Conservation (phyloP, 1,284 basidiomycete species). For the Austropuccinia psidii region DNA sequence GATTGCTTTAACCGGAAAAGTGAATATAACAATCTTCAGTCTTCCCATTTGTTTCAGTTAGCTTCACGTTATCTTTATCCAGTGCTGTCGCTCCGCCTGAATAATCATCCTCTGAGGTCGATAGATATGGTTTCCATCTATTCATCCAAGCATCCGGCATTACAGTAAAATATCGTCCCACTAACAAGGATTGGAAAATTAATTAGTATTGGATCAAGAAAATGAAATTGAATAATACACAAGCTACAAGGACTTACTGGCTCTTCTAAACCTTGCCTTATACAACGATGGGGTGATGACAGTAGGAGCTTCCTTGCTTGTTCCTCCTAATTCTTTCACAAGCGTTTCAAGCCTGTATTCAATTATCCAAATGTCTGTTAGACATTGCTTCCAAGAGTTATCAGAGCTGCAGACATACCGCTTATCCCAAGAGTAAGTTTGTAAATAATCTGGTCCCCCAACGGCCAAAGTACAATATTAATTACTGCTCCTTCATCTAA, state of each 20-base stretch:
- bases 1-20: not conserved
- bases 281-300: slow-evolving; percentile 36
- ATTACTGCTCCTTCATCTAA: not conserved
- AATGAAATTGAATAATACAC: not conserved
- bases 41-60: slow-evolving; percentile 15
- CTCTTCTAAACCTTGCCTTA: slow-evolving; percentile 35
- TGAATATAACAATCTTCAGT: slow-evolving; percentile 31
- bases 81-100: not conserved
- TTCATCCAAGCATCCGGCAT: slow-evolving; percentile 35
- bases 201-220: not conserved
- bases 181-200: not conserved
- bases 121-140: slow-evolving; percentile 34
- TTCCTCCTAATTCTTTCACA: slow-evolving; percentile 36
- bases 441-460: slow-evolving; percentile 36
- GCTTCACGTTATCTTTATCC: slow-evolving; percentile 14
- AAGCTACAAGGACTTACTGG: slow-evolving; percentile 10
- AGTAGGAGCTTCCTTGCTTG: slow-evolving; percentile 36
- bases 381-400: too few relatives aligned
- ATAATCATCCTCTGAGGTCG: slow-evolving; percentile 18
- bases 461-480: not conserved
- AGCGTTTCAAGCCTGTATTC: slow-evolving; percentile 32
- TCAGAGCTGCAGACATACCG: not conserved
- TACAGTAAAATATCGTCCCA: slow-evolving; percentile 30
- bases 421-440: slow-evolving; percentile 37
- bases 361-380: not conserved